Conservation (phyloP, 1,284 basidiomycete species). For the Irpex lacteus region DNA sequence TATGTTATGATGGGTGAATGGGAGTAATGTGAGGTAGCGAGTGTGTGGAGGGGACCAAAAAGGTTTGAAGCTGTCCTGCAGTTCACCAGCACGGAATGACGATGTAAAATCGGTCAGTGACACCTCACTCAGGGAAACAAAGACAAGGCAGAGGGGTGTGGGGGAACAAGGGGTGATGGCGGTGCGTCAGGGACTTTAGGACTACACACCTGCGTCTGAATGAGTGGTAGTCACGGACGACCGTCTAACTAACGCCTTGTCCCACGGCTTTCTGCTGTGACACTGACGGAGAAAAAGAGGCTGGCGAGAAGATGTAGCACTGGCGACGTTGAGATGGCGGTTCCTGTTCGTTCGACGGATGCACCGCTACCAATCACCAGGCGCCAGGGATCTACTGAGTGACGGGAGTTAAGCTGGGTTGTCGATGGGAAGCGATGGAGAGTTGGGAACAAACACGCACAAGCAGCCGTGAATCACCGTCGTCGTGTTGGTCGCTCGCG, state of each 20-base stretch:
- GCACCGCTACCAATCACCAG: not conserved
- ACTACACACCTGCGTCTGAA: not conserved
- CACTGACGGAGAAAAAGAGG: not conserved
- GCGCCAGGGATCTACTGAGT: not conserved
- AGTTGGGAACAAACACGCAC: not conserved
- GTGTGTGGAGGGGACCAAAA: not conserved
- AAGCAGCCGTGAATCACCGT: not conserved
- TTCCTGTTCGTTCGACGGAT: not conserved
- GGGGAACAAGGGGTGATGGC: not conserved
- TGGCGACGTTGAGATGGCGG: not conserved
- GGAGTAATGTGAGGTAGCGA: not conserved
- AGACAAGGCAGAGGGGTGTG: not conserved
- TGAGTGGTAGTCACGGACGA: conserved; percentile 1
- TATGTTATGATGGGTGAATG: not conserved
- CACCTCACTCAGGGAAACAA: not conserved
- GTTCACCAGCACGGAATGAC: not conserved
- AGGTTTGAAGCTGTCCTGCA: conserved; percentile 1
- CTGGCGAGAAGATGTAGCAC: not conserved
- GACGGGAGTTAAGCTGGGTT: conserved; percentile 2
- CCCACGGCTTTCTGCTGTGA: not conserved
- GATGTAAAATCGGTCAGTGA: not conserved
- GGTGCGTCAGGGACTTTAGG: not conserved
- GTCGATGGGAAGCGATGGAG: not conserved
- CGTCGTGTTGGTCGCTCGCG: not conserved
- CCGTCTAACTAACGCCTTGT: not conserved